Evolutionary conservation across 306 rosid species (phyloP), one percentile per base, ranked within the genome.

Genomic region (Vicia sativa): DNA sequence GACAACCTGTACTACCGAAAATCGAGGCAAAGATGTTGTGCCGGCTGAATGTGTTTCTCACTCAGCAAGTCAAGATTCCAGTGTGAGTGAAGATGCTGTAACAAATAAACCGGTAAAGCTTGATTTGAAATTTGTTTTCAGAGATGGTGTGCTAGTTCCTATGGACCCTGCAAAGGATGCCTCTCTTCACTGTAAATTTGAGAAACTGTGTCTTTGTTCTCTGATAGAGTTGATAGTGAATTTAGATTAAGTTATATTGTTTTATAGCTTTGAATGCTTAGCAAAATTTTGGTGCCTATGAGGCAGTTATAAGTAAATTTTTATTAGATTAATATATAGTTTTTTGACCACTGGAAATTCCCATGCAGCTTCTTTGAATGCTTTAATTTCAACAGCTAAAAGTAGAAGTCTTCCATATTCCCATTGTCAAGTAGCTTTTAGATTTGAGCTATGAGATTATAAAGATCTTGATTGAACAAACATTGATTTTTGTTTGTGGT

Each of bases 201-300:
- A 90, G 89, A 86, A 78, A 37, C 57, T 93, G 77, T 86, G 98
- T 82, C 97, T 93, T 62, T 90, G 96, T 85, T 81, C 95, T 54
- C 76, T 88, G 69, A 79, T 77, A 78, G 95, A 85, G 78, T 78
- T 85, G 76, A 82, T 86, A 80, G 77, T 52, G 74, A 77, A 63
- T 82, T 81, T 83, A 67, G 81, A 75, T 83, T 87, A 75, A 85
- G 68, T 68, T 78, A 65, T 58, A 68, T 65, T 80, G 67, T 74
- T 80, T 78, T 44, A 61, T 75, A 60, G 80, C 76, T 76, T 80
- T 76, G 87, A 76, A 83, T 82, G 80, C 82, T 71, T 75, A 26
- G 77, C 79, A 76, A 78, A 78, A 16, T 81, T 80, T 84, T 82
- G 82, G 80, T 74, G 70, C 85, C 71, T 79, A 70, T 64, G 83